Evolutionary conservation across 257 asterid species (phyloP).

Genomic region (Buddleja alternifolia): DNA sequence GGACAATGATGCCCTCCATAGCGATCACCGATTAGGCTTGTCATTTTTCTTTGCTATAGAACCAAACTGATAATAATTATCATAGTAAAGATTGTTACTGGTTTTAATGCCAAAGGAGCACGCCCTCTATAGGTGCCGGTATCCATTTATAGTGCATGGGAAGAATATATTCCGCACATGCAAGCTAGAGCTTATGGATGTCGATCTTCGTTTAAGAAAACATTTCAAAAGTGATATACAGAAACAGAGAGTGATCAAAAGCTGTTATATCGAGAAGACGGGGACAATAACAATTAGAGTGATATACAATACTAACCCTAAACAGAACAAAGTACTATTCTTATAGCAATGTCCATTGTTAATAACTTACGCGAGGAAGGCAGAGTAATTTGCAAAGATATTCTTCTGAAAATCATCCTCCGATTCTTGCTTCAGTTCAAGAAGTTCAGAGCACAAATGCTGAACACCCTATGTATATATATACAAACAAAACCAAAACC

Average conservation of each 20-base stretch:
- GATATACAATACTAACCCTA: not conserved
- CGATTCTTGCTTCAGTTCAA: slow-evolving; percentile 74
- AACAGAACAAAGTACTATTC: no score
- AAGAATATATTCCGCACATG: not conserved
- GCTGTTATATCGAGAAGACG: no score
- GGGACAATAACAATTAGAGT: no score
- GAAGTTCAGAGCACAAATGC: slow-evolving; percentile 79
- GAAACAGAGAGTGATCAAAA: no score
- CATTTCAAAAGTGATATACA: not conserved
- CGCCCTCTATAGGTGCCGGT: not conserved
- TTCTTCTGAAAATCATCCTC: slow-evolving; percentile 74
- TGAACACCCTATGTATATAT: slow-evolving; percentile 58
- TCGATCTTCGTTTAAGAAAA: not conserved
- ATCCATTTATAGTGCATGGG: not conserved
- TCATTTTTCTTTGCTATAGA: not conserved
- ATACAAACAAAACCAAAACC: not conserved
- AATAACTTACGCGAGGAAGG: slow-evolving; percentile 60
- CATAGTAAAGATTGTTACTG: not conserved
- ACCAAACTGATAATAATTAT: not conserved
- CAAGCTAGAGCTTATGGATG: not conserved
- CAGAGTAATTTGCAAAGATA: slow-evolving; percentile 59
- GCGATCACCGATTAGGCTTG: not conserved
- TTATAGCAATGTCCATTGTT: no score
- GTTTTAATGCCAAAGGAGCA: not conserved
- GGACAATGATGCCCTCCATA: not conserved